Evolutionary conservation across 2,329 filamentous ascomycete genomes (phyloP).

Genomic region (Basipetospora chlamydospora): DNA sequence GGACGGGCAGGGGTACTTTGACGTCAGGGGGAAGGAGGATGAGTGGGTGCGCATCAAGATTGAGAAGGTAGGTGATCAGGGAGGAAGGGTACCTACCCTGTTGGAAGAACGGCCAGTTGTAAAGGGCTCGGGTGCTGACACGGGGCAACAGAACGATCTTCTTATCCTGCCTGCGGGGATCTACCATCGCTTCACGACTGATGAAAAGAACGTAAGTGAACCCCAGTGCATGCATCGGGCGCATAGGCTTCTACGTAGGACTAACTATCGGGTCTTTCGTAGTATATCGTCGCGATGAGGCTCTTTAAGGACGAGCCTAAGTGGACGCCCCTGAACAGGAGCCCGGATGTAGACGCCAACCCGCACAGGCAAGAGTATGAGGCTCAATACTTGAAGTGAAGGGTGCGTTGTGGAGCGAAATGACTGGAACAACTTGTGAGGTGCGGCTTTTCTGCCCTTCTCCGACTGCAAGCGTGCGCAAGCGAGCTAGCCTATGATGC

Average conservation of each 20-base stretch:
- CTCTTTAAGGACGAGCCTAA: slow-evolving; percentile 98
- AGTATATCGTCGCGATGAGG: slow-evolving; percentile 94
- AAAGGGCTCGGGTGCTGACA: background rate
- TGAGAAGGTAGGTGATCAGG: slow-evolving; percentile 46
- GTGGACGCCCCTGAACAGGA: slow-evolving; percentile 87
- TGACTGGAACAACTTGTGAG: too few relatives aligned
- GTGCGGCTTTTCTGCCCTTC: too few relatives aligned
- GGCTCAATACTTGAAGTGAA: slow-evolving; percentile 22
- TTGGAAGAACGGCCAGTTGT: too few relatives aligned
- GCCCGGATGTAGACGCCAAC: slow-evolving; percentile 63
- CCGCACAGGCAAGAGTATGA: slow-evolving; percentile 68
- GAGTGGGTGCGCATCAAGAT: slow-evolving; percentile 80
- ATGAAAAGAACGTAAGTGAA: slow-evolving; percentile 70
- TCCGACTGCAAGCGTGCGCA: too few relatives aligned
- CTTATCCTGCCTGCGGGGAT: slow-evolving; percentile 91
- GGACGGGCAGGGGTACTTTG: slow-evolving; percentile 81
- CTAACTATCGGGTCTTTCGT: slow-evolving; percentile 4
- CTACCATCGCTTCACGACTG: slow-evolving; percentile 94
- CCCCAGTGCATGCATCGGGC: too few relatives aligned
- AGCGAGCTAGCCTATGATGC: too few relatives aligned
- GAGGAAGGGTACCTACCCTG: too few relatives aligned
- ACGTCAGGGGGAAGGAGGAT: slow-evolving; percentile 70
- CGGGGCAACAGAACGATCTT: slow-evolving; percentile 51
- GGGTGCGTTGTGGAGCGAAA: too few relatives aligned
- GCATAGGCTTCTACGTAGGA: too few relatives aligned